Evolutionary conservation across 2,329 filamentous ascomycete genomes (phyloP).

Genomic region (Penicillium italicum): DNA sequence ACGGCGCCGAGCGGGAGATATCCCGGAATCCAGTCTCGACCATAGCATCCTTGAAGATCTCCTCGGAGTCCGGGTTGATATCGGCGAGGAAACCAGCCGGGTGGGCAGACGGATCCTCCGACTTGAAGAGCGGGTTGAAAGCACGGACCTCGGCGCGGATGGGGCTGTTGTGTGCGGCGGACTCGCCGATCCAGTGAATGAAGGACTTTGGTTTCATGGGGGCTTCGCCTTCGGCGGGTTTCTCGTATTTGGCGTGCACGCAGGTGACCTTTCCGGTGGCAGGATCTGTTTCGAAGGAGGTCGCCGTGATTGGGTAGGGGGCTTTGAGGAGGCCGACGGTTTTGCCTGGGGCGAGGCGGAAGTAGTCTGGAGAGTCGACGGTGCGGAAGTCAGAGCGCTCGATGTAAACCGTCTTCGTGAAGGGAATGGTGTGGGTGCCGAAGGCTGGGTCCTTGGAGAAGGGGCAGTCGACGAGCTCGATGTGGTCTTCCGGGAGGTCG

Average conservation of each 20-base stretch:
- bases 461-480: constrained; percentile 64
- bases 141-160: constrained; percentile 69
- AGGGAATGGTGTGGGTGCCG: constrained; percentile 54
- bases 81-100: constrained; percentile 79
- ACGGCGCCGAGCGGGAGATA: constrained; percentile 68
- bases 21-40: constrained; percentile 82
- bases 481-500: constrained; percentile 66
- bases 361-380: constrained; percentile 68
- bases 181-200: constrained; percentile 85
- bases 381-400: constrained; percentile 76
- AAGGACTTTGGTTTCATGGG: constrained; percentile 64
- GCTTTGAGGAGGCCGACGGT: constrained; percentile 70
- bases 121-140: constrained; percentile 81
- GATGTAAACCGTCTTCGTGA: constrained; percentile 80
- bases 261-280: constrained; percentile 61
- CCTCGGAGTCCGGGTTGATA: constrained; percentile 78
- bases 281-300: constrained; percentile 64
- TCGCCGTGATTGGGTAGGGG: constrained; percentile 66
- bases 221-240: constrained; percentile 62
- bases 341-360: constrained; percentile 72
- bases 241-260: constrained; percentile 65
- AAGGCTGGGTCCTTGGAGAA: constrained; percentile 70
- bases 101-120: constrained; percentile 72
- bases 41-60: constrained; percentile 72
- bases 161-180: constrained; percentile 58